Conservation (phyloP, 2,329 filamentous ascomycete species). For the Botrytis pseudocinerea region DNA sequence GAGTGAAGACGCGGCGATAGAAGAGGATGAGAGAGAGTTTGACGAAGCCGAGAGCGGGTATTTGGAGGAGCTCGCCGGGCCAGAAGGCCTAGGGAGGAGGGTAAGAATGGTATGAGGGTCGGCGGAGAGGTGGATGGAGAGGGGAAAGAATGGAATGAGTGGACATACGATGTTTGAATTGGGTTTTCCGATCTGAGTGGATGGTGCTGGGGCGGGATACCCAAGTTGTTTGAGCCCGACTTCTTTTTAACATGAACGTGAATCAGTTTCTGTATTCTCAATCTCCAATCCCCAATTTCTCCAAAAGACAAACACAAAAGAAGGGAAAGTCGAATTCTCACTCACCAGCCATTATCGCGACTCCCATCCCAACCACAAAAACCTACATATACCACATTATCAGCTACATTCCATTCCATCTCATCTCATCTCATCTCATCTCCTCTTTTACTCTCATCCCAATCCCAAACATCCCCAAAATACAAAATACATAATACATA, state of each 20-base stretch:
- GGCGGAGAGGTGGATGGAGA: too few species aligned
- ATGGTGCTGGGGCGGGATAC: conserved; percentile 4
- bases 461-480: too few species aligned
- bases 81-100: conserved; percentile 6
- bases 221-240: conserved; percentile 15
- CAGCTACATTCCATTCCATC: not conserved
- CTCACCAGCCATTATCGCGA: conserved; percentile 19
- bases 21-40: conserved; percentile 23
- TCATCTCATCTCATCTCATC: not conserved
- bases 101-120: not conserved
- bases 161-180: conserved; percentile 12
- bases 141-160: too few species aligned
- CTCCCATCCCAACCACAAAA: conserved; percentile 19
- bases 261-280: not conserved
- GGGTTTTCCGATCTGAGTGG: conserved; percentile 12
- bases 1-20: conserved; percentile 18
- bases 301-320: too few species aligned
- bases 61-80: conserved; percentile 18
- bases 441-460: too few species aligned
- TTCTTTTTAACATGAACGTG: not conserved
- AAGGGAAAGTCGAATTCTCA: not conserved
- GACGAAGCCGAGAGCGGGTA: conserved; percentile 16
- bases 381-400: not conserved
- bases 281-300: not conserved
- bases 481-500: not conserved